Evolutionary conservation across 148 eudicot genomes (phyloP).

Genomic region (Chenopodium formosanum): DNA sequence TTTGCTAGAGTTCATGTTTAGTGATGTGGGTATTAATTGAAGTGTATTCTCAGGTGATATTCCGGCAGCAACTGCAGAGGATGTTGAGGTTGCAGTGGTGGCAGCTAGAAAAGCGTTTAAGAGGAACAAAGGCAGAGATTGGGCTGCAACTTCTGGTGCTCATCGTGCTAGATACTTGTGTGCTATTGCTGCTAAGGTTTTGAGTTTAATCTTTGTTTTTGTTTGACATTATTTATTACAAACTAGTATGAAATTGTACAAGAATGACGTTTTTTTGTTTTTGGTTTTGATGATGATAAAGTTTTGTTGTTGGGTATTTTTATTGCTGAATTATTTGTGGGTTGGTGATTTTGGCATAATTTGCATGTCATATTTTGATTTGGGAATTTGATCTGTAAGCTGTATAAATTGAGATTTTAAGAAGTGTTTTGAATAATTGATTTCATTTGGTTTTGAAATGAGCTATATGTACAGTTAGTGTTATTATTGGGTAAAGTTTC

Average conservation of each 20-base stretch:
- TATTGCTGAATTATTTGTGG: not conserved
- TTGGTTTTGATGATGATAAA: not conserved
- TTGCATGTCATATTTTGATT: not conserved
- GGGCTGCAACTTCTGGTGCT: conserved; percentile 87
- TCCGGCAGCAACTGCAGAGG: conserved; percentile 90
- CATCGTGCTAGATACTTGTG: conserved; percentile 88
- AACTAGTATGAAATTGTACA: not conserved
- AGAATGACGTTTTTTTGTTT: not conserved
- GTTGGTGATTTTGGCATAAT: not conserved
- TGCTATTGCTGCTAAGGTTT: conserved; percentile 90
- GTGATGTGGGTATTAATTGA: not conserved
- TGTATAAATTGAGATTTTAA: no score
- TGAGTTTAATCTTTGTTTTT: not conserved
- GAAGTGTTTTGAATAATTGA: no score
- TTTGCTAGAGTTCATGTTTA: not conserved
- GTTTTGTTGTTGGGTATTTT: not conserved
- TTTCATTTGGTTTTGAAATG: no score
- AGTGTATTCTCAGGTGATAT: conserved; percentile 57
- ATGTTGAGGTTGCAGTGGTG: conserved; percentile 80
- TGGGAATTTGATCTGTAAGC: not conserved
- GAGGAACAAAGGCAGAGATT: conserved; percentile 63
- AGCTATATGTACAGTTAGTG: no score
- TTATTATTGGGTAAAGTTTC: not conserved
- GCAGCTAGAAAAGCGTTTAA: conserved; percentile 74
- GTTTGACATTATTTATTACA: no score